phyloP scores from a whole-genome alignment of 1,284 basidiomycete genomes.

The Puccinia horiana region DNA sequence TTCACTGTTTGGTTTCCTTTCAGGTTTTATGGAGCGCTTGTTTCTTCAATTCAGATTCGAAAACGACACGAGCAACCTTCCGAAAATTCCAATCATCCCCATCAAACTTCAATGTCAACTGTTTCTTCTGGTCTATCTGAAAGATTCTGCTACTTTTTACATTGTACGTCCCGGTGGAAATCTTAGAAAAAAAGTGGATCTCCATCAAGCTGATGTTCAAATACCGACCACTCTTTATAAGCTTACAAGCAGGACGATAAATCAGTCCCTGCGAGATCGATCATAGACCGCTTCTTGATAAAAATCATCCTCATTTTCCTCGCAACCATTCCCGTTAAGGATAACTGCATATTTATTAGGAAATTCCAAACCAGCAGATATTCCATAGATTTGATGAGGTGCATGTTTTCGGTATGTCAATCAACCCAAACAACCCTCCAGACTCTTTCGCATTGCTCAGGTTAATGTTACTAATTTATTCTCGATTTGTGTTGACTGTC shows the following conservation, averaged over 20 bases:
- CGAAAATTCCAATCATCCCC: neutral
- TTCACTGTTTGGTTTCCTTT: slow-evolving; percentile 75
- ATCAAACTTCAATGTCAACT: neutral
- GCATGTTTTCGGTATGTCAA: slow-evolving; percentile 23
- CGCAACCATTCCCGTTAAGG: slow-evolving; percentile 16
- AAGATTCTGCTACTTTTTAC: slow-evolving; percentile 1
- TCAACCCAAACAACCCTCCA: neutral
- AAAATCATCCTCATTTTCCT: slow-evolving; percentile 25
- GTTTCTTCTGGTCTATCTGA: neutral
- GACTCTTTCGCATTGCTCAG: neutral
- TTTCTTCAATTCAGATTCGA: slow-evolving; percentile 31
- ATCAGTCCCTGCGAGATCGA: neutral
- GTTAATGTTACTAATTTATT: neutral
- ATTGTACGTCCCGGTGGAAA: neutral
- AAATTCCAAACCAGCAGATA: neutral
- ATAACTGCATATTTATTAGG: slow-evolving; percentile 39
- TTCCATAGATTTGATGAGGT: slow-evolving; percentile 10
- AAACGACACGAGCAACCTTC: neutral
- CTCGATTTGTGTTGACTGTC: neutral
- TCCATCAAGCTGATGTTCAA: neutral
- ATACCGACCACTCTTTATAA: too few relatives aligned
- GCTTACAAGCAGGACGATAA: neutral
- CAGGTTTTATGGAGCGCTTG: slow-evolving; percentile 66
- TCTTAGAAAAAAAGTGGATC: neutral
- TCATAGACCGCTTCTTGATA: slow-evolving; percentile 1